Base-by-base conservation (phyloP, 1,284 basidiomycete genomes). In the Cryptococcus floricola region DNA sequence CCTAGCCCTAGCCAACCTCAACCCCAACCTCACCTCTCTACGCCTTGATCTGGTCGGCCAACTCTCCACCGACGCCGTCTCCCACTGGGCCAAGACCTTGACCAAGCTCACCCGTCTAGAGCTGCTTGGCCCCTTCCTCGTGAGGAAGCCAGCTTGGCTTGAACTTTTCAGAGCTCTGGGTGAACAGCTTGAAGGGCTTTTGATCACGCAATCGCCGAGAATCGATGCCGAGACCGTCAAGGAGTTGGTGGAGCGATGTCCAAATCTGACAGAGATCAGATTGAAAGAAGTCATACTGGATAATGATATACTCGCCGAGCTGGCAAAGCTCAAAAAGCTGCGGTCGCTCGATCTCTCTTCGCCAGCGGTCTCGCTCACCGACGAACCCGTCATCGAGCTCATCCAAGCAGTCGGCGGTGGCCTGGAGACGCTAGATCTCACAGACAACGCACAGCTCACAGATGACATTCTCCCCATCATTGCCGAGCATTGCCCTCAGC, bases 1-100 rank as follows among this genome's bases (percentile, higher is more conserved):
- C 49, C 78, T 80, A 41, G 83, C 87, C 0, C 81, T 96, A 13
- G 83, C 85, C 0, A 81, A 81, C 27, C 83, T 95, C 39, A 94
- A 91, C 67, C 89, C 91, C 2, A 88, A 87, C 64, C 80, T 97
- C 28, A 83, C 84, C 2, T 79, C 78, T 16, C 81, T 96, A 13
- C 84, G 86, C 0, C 84, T 98, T 18, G 88, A 93, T 66, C 86
- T 87, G 64, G 98, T 94, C 65, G 96, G 95, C 8, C 86, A 87
- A 52, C 82, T 98, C 57, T 83, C 88, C 63, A 84, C 89, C 59
- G 74, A 81, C 0, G 85, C 87, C 19, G 76, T 97, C 39, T 73
- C 78, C 12, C 76, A 81, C 1, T 92, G 90, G 83, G 80, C 81
- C 12, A 80, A 75, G 6, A 81, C 82, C 2, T 81, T 98, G 25